phyloP scores from a whole-genome alignment of 805 yeast genomes.

The Blastobotrys attinorum region DNA sequence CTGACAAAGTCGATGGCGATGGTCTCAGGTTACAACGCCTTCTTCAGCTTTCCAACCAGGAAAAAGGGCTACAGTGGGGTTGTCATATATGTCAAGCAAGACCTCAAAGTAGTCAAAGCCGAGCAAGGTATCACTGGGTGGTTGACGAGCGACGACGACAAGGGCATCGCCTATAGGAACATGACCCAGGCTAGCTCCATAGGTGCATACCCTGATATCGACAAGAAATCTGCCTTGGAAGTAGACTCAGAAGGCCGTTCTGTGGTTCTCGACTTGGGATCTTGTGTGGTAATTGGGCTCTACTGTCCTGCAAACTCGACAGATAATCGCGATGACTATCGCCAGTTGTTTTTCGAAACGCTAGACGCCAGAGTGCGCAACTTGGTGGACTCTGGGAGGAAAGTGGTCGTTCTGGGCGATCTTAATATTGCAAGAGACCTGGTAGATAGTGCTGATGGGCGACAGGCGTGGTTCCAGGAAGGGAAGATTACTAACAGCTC shows the following conservation, averaged over 20 bases:
- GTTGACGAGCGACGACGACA: conserved; percentile 23
- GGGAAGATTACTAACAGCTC: conserved; percentile 2
- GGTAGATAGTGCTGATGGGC: conserved; percentile 72
- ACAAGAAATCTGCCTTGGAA: conserved; percentile 32
- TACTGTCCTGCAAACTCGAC: conserved; percentile 92
- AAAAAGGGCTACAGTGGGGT: conserved; percentile 92
- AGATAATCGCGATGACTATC: conserved; percentile 42
- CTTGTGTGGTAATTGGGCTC: conserved; percentile 40
- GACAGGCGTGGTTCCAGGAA: conserved; percentile 38
- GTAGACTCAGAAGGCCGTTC: conserved; percentile 84
- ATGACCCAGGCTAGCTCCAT: conserved; percentile 33
- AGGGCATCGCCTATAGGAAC: conserved; percentile 23
- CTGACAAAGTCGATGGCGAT: conserved; percentile 42
- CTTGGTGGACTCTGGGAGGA: conserved; percentile 50
- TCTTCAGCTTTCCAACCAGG: conserved; percentile 54
- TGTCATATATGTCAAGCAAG: conserved; percentile 57
- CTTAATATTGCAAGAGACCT: conserved; percentile 73
- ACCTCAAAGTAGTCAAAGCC: conserved; percentile 55
- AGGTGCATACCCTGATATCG: conserved; percentile 57
- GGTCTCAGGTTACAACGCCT: conserved; percentile 52
- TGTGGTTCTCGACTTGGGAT: conserved; percentile 58
- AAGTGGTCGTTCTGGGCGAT: conserved; percentile 81
- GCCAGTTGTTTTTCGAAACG: conserved; percentile 49
- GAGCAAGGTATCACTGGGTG: conserved; percentile 91
- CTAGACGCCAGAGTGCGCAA: conserved; percentile 55